Percentiles rank a stretch among this genome's conserved stretches.
Evolutionary conservation across 1,284 basidiomycete species (phyloP).

Genomic region (Hemileccinum hortonii): DNA sequence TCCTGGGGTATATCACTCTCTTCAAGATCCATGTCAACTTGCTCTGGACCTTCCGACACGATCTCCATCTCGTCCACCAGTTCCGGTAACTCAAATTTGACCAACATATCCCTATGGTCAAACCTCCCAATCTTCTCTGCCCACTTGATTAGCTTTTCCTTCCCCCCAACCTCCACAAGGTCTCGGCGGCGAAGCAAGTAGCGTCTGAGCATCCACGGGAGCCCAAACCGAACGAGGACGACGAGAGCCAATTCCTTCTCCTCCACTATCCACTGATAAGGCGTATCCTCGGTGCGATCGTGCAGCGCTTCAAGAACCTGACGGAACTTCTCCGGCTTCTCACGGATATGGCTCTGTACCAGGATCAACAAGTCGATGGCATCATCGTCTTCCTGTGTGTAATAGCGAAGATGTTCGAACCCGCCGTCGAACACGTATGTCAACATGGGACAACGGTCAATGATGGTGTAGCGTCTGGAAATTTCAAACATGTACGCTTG

Average conservation of each 20-base stretch:
- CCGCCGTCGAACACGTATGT: conserved; percentile 32
- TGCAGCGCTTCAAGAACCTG: conserved; percentile 27
- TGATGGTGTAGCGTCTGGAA: conserved; percentile 22
- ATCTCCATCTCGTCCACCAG: conserved; percentile 9
- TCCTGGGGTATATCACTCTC: neutral
- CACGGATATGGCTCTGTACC: conserved; percentile 21
- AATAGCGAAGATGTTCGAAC: conserved; percentile 29
- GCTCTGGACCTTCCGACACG: conserved; percentile 1
- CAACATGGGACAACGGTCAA: conserved; percentile 31
- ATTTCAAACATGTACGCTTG: conserved; percentile 31
- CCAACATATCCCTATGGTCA: conserved; percentile 24
- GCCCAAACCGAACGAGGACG: conserved; percentile 24
- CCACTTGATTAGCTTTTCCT: conserved; percentile 17
- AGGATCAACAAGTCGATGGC: conserved; percentile 24
- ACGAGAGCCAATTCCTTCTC: conserved; percentile 28
- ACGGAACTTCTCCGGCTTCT: conserved; percentile 23
- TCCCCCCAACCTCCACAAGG: conserved; percentile 17
- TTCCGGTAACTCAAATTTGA: conserved; percentile 19
- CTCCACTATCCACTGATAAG: conserved; percentile 28
- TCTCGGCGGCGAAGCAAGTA: conserved; percentile 27
- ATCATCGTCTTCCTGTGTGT: conserved; percentile 27
- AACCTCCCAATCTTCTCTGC: conserved; percentile 24
- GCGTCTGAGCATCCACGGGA: conserved; percentile 31
- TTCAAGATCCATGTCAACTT: neutral
- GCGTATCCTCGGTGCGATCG: conserved; percentile 22